Conservation (phyloP, 2,329 filamentous ascomycete species). For the Ceratocystis papillata region DNA sequence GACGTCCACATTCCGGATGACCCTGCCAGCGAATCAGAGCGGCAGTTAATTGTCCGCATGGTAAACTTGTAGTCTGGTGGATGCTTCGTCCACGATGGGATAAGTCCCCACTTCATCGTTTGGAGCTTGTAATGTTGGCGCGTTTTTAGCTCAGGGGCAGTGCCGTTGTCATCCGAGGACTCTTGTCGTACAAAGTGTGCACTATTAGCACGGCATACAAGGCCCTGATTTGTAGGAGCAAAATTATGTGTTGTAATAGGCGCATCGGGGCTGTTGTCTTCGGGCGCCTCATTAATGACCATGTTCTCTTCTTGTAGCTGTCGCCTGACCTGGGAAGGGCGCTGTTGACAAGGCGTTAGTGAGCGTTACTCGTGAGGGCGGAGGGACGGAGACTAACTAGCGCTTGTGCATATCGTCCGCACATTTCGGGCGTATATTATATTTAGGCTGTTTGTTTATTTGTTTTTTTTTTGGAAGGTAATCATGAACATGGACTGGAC, state of each 20-base stretch:
- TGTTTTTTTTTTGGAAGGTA: too few relatives aligned
- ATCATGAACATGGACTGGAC: neutral
- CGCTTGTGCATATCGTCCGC: constrained; percentile 33
- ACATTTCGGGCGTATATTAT: constrained; percentile 28
- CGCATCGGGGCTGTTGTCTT: constrained; percentile 51
- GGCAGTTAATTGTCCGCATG: constrained; percentile 89
- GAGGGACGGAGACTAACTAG: constrained; percentile 29
- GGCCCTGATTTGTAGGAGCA: constrained; percentile 72
- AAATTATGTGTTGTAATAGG: constrained; percentile 81
- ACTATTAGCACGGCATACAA: constrained; percentile 66
- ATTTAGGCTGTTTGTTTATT: too few relatives aligned
- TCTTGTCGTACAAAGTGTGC: constrained; percentile 32
- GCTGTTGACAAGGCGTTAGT: constrained; percentile 37
- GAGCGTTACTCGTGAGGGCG: constrained; percentile 29
- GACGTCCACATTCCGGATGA: constrained; percentile 78
- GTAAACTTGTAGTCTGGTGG: constrained; percentile 65
- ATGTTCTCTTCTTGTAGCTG: constrained; percentile 65
- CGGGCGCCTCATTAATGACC: constrained; percentile 58
- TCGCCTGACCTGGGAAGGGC: constrained; percentile 62
- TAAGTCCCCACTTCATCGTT: constrained; percentile 89
- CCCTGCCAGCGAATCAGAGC: constrained; percentile 70
- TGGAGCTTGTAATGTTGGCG: constrained; percentile 66
- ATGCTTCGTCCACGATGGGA: constrained; percentile 87
- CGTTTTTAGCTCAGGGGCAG: constrained; percentile 6
- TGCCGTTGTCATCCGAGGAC: constrained; percentile 36